Conservation (phyloP, 2,329 filamentous ascomycete genomes). For the Penicillium sp. region DNA sequence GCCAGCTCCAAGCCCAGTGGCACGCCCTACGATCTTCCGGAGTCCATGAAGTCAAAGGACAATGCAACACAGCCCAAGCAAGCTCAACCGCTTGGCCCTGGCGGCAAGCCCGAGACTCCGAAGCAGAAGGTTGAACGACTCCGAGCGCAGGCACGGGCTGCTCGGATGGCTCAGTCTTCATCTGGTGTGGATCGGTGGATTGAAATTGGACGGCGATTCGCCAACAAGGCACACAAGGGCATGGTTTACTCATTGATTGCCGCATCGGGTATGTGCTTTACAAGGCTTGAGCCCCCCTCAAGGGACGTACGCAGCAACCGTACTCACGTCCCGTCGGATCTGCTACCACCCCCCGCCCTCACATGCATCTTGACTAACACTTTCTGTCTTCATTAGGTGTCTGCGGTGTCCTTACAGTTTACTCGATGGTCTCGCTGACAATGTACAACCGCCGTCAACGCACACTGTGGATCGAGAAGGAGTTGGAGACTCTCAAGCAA, state of each 20-base stretch:
- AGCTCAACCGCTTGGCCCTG: slow-evolving; percentile 24
- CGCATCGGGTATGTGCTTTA: slow-evolving; percentile 55
- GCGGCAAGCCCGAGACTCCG: slow-evolving; percentile 57
- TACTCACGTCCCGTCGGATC: neutral
- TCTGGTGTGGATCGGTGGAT: slow-evolving; percentile 57
- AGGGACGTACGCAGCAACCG: neutral
- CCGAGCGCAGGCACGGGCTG: slow-evolving; percentile 67
- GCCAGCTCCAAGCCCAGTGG: slow-evolving; percentile 43
- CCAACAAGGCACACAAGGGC: slow-evolving; percentile 62
- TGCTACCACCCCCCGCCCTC: neutral
- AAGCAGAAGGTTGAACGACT: slow-evolving; percentile 69
- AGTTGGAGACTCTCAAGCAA: slow-evolving; percentile 43
- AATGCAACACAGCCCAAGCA: slow-evolving; percentile 6
- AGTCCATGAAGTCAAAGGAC: slow-evolving; percentile 24
- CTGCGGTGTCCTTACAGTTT: slow-evolving; percentile 61
- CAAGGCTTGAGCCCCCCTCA: neutral
- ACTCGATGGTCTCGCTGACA: slow-evolving; percentile 66
- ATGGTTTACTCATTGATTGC: slow-evolving; percentile 63
- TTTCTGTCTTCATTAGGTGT: slow-evolving; percentile 48
- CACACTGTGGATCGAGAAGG: slow-evolving; percentile 60
- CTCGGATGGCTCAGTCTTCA: slow-evolving; percentile 61
- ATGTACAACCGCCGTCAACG: slow-evolving; percentile 67
- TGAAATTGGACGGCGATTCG: slow-evolving; percentile 55
- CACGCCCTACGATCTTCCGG: slow-evolving; percentile 35
- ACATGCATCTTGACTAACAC: neutral